Conservation (phyloP, 805 yeast species). For the Zygotorulaspora chibaensis region DNA sequence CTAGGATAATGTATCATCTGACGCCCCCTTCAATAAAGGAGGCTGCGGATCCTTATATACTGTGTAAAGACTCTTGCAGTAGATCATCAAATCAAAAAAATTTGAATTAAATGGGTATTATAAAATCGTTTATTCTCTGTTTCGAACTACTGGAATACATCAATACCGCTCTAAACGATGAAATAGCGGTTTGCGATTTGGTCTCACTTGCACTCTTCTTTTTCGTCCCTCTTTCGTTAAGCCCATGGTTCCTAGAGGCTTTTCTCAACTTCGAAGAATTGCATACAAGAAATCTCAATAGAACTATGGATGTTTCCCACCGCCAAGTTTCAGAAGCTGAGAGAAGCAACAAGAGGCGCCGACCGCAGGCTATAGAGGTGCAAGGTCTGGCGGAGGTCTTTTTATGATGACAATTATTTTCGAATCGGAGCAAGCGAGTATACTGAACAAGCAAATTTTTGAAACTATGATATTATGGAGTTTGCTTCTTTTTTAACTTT, state of each 20-base stretch:
- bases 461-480: slow-evolving; percentile 71
- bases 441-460: slow-evolving; percentile 75
- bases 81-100: no score
- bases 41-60: no score
- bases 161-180: slow-evolving; percentile 84
- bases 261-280: slow-evolving; percentile 65
- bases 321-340: slow-evolving; percentile 79
- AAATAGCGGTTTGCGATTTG: slow-evolving; percentile 90
- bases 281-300: slow-evolving; percentile 74
- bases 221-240: slow-evolving; percentile 73
- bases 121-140: slow-evolving; percentile 88
- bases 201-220: slow-evolving; percentile 89
- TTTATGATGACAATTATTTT: no score
- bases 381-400: no score
- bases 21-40: no score
- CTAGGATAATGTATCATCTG: no score
- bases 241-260: slow-evolving; percentile 38
- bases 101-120: no score
- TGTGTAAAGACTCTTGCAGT: no score
- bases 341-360: slow-evolving; percentile 66
- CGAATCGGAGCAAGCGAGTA: slow-evolving; percentile 57
- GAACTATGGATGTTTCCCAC: slow-evolving; percentile 72
- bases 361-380: slow-evolving; percentile 93
- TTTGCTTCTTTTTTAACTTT: slow-evolving; percentile 22
- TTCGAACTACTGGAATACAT: no score